Percentiles rank a stretch among this genome's conserved stretches.
Conservation (phyloP, 495 filamentous ascomycete species). For the Oidiodendron maius region DNA sequence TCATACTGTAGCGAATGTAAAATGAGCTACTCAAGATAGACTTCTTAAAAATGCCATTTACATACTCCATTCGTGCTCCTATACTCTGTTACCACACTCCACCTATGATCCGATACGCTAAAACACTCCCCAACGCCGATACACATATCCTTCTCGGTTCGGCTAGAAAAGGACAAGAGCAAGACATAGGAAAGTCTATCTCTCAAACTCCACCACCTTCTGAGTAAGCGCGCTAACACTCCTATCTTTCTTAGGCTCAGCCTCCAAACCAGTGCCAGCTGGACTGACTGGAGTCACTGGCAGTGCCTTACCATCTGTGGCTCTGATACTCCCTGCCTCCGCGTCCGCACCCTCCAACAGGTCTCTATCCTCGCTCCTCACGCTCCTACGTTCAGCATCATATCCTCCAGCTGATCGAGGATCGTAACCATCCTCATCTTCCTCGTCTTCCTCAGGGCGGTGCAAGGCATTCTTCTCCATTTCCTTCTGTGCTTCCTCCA, state of each 20-base stretch:
- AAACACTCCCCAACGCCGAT: background rate
- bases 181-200: constrained; percentile 3
- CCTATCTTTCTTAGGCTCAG: constrained; percentile 5
- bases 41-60: no score
- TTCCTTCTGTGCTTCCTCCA: constrained; percentile 89
- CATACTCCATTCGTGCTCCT: no score
- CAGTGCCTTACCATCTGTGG: constrained; percentile 14
- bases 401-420: constrained; percentile 16
- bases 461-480: constrained; percentile 69
- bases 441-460: constrained; percentile 60
- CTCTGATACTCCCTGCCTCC: constrained; percentile 37
- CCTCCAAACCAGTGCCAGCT: background rate
- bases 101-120: background rate
- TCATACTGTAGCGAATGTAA: no score
- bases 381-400: constrained; percentile 51
- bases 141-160: background rate
- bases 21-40: no score
- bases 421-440: constrained; percentile 67
- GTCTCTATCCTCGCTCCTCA: constrained; percentile 70
- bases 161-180: background rate
- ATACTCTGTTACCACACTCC: background rate
- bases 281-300: constrained; percentile 14
- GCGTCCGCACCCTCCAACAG: constrained; percentile 76
- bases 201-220: constrained; percentile 37
- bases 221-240: constrained; percentile 26